Base-by-base conservation (phyloP, 2,329 filamentous ascomycete species). In the Xylaria sp. region DNA sequence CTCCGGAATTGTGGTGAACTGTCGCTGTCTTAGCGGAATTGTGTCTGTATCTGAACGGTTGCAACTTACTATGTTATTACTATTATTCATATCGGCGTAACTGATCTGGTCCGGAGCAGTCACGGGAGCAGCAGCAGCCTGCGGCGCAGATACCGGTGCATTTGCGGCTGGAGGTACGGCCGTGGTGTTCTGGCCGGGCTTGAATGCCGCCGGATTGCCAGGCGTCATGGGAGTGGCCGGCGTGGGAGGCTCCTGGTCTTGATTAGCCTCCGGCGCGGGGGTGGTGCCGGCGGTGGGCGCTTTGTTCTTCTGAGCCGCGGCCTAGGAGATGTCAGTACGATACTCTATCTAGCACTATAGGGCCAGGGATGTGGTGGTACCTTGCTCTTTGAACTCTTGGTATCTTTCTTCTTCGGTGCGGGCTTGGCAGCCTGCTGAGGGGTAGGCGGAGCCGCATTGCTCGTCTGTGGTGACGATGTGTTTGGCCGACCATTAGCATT, bases 351-450 rank as follows among this genome's bases (percentile, higher is more conserved):
- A 54, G 8, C 16, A 47, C 35, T 54, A 57, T 39, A 59, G 19
- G 44, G 49, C n/a, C 35, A 1, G 11, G 34, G 11, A 51, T 7
- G 11, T 16, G 23, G 11, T 19, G 46, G 76, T 82, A 90, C 88
- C 85, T 91, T 90, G 59, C 76, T 79, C 74, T 87, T 89, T 4
- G 83, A 78, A 62, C 78, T 81, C 74, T 87, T 88, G 4, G 76
- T 77, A 37, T 86, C 84, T 78, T 91, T 90, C 82, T 93, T 93
- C 74, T 91, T 92, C 1, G 89, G 88, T 39, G 84, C 86, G 3
- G 87, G 75, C 78, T 93, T 93, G 70, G 86, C 87, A 1, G 79
- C 73, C 70, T 91, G 88, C 55, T 84, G 86, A 1, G 90, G 90
- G 3, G 90, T 94, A 1, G 90, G 90, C 0, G 90, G 90, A 42